Base-by-base conservation (phyloP, 805 yeast species). In the Lachancea nothofagi region DNA sequence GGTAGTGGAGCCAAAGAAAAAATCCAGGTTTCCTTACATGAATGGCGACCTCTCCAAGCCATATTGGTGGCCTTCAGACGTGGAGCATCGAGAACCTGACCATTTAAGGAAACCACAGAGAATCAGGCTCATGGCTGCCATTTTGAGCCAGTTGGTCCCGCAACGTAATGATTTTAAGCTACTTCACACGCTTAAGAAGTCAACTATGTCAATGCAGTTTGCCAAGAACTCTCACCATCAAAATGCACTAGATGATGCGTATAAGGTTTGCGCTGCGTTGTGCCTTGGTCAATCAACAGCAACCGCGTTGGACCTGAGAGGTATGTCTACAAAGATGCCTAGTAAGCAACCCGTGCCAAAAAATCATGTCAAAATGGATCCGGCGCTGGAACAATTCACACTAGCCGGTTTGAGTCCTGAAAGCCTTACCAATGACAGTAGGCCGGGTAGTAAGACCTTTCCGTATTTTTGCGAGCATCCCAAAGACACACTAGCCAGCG, bases 11-110 rank as follows among this genome's bases (percentile, higher is more conserved):
- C 89, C 90, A 2, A 67, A 61, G 39, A 83, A 83, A 46, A 86
- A 81, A 57, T 67, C 80, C 1, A 59, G 62, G 18, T 71, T 62
- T 48, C 90, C 90, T 3, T 83, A 83, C 54, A 80, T 75, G 39
- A 51, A 54, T 7, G 77, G 76, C 2, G 71, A 72, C 10, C 34
- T 19, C 0, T 49, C 72, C 9, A 73, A 66, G 45, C 93, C 90
- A 0, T 50, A 53, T 4, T 82, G 89, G 89, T 83, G 93, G 93
- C 89, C 89, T 0, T 26, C 30, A 0, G 41, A 46, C 9, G 73
- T 79, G 1, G 63, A 74, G 26, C 90, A 83, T 58, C 67, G 65
- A 31, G 89, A 83, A 51, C 90, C 90, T 0, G 90, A 82, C 54
- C 90, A 83, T 59, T 61, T 83, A 42, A 69, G 66, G 42, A 82